Evolutionary conservation across 306 rosid species (phyloP).

Genomic region (Prosopis cineraria): DNA sequence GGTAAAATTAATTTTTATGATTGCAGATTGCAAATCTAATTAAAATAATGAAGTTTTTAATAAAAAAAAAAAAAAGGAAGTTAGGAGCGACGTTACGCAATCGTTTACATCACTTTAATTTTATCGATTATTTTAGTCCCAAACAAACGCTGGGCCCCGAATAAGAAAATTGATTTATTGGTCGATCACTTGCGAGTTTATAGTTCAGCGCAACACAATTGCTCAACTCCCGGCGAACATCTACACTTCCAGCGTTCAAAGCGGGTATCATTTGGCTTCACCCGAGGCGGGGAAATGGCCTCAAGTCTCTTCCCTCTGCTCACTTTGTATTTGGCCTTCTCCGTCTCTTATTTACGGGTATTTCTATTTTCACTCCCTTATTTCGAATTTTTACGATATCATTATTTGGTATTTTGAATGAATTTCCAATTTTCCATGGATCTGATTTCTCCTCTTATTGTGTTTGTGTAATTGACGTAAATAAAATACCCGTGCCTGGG

Average conservation of each 20-base stretch:
- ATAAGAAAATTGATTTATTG: neutral
- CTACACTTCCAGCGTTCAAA: neutral
- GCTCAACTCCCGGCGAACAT: neutral
- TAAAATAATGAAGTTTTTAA: too few relatives aligned
- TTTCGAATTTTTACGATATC: neutral
- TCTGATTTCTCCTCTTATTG: neutral
- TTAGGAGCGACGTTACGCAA: neutral
- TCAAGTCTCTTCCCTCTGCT: neutral
- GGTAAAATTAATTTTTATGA: too few relatives aligned
- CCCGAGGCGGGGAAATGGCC: conserved; percentile 18
- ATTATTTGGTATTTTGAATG: neutral
- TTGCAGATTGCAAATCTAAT: too few relatives aligned
- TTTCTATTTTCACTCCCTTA: neutral
- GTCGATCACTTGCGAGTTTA: neutral
- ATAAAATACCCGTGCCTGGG: neutral
- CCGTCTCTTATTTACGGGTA: conserved; percentile 33
- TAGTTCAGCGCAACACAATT: neutral
- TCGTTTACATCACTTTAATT: neutral
- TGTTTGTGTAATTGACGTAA: neutral
- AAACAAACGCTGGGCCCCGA: too few relatives aligned
- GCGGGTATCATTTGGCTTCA: neutral
- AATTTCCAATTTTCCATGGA: conserved; percentile 12
- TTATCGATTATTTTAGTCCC: neutral
- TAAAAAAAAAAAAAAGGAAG: neutral
- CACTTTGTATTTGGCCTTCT: conserved; percentile 5